Evolutionary conservation across 306 rosid species (phyloP).

Genomic region (Castanea mollissima): DNA sequence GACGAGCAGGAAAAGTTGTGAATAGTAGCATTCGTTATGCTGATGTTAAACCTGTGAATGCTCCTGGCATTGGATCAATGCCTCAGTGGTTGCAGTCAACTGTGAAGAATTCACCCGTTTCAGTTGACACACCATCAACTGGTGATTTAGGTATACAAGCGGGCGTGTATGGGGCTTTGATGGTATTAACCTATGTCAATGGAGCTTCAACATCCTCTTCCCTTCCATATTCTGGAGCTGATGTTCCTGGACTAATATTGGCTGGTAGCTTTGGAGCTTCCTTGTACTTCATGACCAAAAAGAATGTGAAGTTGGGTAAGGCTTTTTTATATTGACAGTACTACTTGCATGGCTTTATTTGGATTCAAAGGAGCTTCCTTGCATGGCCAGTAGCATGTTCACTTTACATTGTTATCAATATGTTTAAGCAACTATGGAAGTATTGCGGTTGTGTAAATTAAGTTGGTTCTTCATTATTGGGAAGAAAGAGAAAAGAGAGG

Average conservation of each 20-base stretch:
- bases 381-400: not conserved
- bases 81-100: constrained; percentile 79
- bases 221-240: constrained; percentile 62
- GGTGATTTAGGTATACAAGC: constrained; percentile 84
- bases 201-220: constrained; percentile 57
- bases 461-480: not conserved
- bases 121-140: constrained; percentile 71
- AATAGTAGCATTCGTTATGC: constrained; percentile 79
- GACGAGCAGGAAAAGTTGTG: constrained; percentile 87
- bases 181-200: constrained; percentile 72
- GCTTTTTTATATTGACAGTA: constrained; percentile 14
- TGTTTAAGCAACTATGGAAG: constrained; percentile 3
- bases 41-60: constrained; percentile 77
- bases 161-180: constrained; percentile 92
- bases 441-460: not conserved
- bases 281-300: constrained; percentile 91
- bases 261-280: constrained; percentile 99
- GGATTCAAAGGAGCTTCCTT: constrained; percentile 11
- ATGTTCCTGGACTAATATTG: constrained; percentile 94
- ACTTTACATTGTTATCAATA: not conserved
- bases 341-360: constrained; percentile 8
- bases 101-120: constrained; percentile 60
- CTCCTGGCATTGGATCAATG: constrained; percentile 52
- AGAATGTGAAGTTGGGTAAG: constrained; percentile 81
- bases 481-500: constrained; percentile 14